Base-by-base conservation (phyloP, 2,329 filamentous ascomycete species). In the Fonsecaea nubica region DNA sequence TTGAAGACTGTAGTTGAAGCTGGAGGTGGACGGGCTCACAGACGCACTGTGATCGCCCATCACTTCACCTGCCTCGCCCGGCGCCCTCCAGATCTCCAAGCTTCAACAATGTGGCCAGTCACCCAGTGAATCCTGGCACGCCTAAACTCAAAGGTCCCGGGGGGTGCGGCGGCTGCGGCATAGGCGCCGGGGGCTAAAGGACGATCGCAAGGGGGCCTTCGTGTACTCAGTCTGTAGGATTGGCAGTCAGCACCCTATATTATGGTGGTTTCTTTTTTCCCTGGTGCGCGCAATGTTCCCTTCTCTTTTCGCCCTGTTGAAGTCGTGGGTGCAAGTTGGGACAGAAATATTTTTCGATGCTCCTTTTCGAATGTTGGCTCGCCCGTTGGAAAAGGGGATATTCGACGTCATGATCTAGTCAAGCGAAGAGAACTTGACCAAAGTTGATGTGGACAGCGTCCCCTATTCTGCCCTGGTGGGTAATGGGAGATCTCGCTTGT, bases 361-460 rank as follows among this genome's bases (percentile, higher is more conserved):
- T 61, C 58, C 58, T 61, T 61, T 61, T 61, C 30, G 58, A 53
- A 25, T n/a, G 45, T 61, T 53, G 35, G 42, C 30, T 40, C 57
- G 25, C 12, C 4, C 38, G 33, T 54, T 45, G 52, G 48, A 68
- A 68, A 55, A 64, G 63, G 66, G 66, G 59, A 63, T 13, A 32
- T 15, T 52, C 65, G 63, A 68, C 66, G 66, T 68, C 66, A 68
- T 68, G 66, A 38, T 50, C 57, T 30, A 36, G 57, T 55, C 59
- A 68, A 68, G 66, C 66, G 66, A 68, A 62, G 60, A 63, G 60
- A 68, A 64, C 62, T 67, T 62, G 65, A 52, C 18, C 59, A 33
- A 32, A 25, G 40, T 40, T 56, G 59, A 55, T 12, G 33, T 42
- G 40, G 55, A 40, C 55, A 35, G 21, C 10, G n/a, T 54, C 38